Percentiles rank a stretch among this genome's conserved stretches.
These are phyloP conservation scores for Leptodontidium sp. DNA, from an alignment of 2,329 filamentous ascomycete genomes.

Conservation along the genomic window DNA sequence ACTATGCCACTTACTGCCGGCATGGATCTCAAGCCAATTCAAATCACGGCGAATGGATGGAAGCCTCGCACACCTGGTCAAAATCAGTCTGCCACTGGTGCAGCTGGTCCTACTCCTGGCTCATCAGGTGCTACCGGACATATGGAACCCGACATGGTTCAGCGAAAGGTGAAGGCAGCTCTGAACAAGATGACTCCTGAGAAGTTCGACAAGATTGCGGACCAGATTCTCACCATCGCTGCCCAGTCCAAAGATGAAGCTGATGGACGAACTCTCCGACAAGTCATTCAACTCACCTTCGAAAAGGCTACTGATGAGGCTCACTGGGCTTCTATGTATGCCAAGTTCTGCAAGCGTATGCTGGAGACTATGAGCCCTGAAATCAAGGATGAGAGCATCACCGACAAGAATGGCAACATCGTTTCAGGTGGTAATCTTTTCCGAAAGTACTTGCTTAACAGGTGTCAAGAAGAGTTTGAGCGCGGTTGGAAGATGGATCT, in stretches of 20 bases:
- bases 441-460: constrained; percentile 97
- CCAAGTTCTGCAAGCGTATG: constrained; percentile 98
- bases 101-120: constrained; percentile 54
- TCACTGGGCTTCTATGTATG: constrained; percentile 99
- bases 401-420: constrained; percentile 86
- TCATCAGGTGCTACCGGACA: constrained; percentile 59
- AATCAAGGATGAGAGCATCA: constrained; percentile 94
- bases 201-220: constrained; percentile 95
- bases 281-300: constrained; percentile 98
- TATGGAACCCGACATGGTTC: constrained; percentile 90
- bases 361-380: constrained; percentile 93
- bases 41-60: constrained; percentile 80
- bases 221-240: constrained; percentile 91
- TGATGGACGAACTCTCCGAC: constrained; percentile 91
- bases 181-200: constrained; percentile 99
- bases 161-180: constrained; percentile 97
- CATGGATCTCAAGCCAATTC: constrained; percentile 82
- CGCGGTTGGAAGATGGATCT: constrained; percentile 94
- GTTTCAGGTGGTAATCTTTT: constrained; percentile 94
- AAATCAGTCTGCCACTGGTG: constrained; percentile 48
- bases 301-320: constrained; percentile 99
- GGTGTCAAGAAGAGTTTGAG: constrained; percentile 98
- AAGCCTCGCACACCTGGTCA: constrained; percentile 78
- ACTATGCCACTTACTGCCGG: constrained; percentile 91
- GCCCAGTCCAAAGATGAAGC: constrained; percentile 94